Evolutionary conservation across 306 rosid genomes (phyloP), one percentile per base, ranked within the genome.

Genomic region (Casuarina equisetifolia): DNA sequence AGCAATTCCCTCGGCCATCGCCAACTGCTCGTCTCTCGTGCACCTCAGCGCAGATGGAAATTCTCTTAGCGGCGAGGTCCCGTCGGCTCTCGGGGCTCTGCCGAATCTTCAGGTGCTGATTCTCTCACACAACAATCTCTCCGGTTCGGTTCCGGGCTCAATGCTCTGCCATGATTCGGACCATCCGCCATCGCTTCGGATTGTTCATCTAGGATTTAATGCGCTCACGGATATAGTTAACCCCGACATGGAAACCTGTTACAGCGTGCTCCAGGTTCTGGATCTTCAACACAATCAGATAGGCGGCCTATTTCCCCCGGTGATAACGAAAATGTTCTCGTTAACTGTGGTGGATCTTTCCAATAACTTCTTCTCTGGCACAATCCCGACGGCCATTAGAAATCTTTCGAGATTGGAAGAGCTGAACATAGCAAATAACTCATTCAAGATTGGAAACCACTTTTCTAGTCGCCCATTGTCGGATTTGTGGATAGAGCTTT

Each of bases 61-160:
- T 25, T 25, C 32, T 25, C 32, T 25, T 25, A 25, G 32, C 32
- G 32, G 32, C 32, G 32, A 25, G 32, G 32, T 25, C 32, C 32
- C 32, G 32, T 25, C 32, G 32, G 32, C 32, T 25, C 32, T 25
- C 32, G 32, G 32, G 32, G 32, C 32, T 25, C 32, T 25, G 32
- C 32, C 32, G 32, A 25, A 25, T 25, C 32, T 25, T 25, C 32
- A 25, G 32, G 32, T 25, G 32, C 32, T 25, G 32, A 25, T 25
- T 0, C 32, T 25, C 32, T 25, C 32, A 0, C 1, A 25, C 32
- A 25, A 94, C 78, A 84, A 76, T 46, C 86, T 94, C 63, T 86
- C 97, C 19, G 98, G 98, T n/a, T 86, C 91, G 4, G 74, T 94
- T 58, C 98, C 97, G 2, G 86, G 86, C 70, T 90, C 98, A 1